Evolutionary conservation across 2,329 filamentous ascomycete species (phyloP), one percentile per base, ranked within the genome.

Genomic region (Trichoderma polysporum): DNA sequence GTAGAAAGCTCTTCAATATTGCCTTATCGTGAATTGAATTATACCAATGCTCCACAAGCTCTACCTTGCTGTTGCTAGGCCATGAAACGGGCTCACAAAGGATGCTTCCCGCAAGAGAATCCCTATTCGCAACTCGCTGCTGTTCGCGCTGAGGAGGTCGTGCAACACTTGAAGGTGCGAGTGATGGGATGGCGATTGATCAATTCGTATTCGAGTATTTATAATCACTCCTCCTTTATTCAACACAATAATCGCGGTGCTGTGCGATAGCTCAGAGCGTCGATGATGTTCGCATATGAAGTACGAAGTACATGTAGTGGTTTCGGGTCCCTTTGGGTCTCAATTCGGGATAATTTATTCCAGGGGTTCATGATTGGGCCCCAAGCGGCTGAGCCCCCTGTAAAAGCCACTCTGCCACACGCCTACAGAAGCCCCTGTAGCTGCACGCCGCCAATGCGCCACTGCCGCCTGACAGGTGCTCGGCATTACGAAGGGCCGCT

Each of bases 391-490:
- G 25, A 31, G 17, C 10, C 22, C 50, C 49, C 60, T 50, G 56
- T 37, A 56, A 64, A 53, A 56, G 60, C 60, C 60, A 64, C 50
- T 15, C 12, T 54, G 60, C 45, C 58, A 52, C 45, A 50, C 58
- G 17, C 58, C 58, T 12, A 29, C 19, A 33, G 9, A 17, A 3
- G 37, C 65, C 65, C 65, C 65, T 67, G 65, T 56, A 54, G 39
- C 22, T 47, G 41, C 62, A 58, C 12, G 53, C 22, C 4, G 37
- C 37, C 61, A 56, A 56, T 33, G 56, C 64, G 64, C 64, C 64
- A 66, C 64, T 49, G 45, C 65, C 65, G 65, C 65, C 58, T 67
- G 65, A 67, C 65, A 67, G 65, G 22, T 67, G 41, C 63, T 50
- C 52, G 60, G 60, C 47, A 63, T 54, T 54, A 53, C 25, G 19